These are phyloP conservation scores for Iris macrosiphon DNA, from an alignment of 106 monocot species.

Conservation along the genomic window DNA sequence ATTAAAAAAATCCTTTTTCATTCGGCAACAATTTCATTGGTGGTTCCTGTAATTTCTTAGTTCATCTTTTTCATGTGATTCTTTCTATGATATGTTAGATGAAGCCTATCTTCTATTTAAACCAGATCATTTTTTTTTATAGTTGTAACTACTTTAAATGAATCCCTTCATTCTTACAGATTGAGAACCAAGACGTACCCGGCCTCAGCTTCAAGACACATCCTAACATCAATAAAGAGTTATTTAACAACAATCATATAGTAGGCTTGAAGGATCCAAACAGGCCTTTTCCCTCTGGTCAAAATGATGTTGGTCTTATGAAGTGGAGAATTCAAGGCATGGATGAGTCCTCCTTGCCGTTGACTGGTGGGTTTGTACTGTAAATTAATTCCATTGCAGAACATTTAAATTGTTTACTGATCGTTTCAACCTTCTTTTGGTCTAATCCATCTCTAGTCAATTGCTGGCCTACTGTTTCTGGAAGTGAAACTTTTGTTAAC, in stretches of 20 bases:
- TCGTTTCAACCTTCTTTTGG: conserved; percentile 2
- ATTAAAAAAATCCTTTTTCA: too few species aligned
- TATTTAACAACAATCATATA: conserved; percentile 81
- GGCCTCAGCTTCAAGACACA: conserved; percentile 95
- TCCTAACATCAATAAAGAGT: conserved; percentile 96
- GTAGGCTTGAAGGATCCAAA: conserved; percentile 90
- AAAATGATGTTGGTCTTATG: conserved; percentile 91
- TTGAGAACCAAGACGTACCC: conserved; percentile 74
- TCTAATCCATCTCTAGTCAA: conserved; percentile 47
- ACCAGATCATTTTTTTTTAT: too few species aligned
- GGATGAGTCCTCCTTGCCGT: conserved; percentile 81
- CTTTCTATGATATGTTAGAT: too few species aligned
- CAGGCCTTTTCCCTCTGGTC: conserved; percentile 90
- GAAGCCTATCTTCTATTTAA: too few species aligned
- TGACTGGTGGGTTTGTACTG: conserved; percentile 47
- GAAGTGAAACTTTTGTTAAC: conserved; percentile 94
- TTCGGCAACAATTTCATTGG: too few species aligned
- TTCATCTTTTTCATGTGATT: too few species aligned
- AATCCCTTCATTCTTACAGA: too few species aligned
- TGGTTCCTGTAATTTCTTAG: too few species aligned
- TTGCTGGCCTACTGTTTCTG: conserved; percentile 97
- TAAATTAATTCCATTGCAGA: background rate
- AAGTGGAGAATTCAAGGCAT: conserved; percentile 98
- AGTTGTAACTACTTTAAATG: too few species aligned
- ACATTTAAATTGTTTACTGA: background rate